Conservation (phyloP, 2,329 filamentous ascomycete genomes). For the Thermochaetoides dissita region DNA sequence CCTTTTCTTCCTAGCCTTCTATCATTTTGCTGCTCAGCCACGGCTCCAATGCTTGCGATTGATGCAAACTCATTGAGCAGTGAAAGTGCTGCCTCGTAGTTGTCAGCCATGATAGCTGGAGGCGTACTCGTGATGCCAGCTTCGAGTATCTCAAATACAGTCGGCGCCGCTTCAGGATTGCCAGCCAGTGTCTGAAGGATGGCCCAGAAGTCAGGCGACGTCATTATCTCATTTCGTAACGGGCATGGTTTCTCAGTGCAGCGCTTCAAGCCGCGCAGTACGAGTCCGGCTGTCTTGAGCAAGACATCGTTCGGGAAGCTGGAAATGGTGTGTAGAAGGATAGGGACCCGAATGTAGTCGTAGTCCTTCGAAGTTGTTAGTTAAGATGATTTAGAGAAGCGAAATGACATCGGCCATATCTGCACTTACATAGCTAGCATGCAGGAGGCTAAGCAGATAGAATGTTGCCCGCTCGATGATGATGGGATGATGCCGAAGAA, state of each 20-base stretch:
- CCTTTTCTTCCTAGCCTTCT: constrained; percentile 21
- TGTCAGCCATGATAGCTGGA: constrained; percentile 80
- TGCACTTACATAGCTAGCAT: constrained; percentile 64
- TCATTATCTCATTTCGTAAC: constrained; percentile 82
- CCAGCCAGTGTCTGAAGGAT: constrained; percentile 64
- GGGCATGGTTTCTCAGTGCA: constrained; percentile 68
- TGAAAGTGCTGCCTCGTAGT: constrained; percentile 77
- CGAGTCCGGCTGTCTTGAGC: constrained; percentile 58
- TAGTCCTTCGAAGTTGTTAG: constrained; percentile 48
- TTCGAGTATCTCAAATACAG: constrained; percentile 80
- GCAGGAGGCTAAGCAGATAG: constrained; percentile 71
- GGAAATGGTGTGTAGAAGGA: constrained; percentile 82
- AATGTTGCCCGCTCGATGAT: constrained; percentile 71
- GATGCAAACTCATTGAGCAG: constrained; percentile 84
- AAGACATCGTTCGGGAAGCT: constrained; percentile 68
- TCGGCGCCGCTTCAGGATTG: constrained; percentile 54
- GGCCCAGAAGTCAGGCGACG: constrained; percentile 93
- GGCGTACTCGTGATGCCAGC: constrained; percentile 59
- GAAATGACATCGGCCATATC: neutral
- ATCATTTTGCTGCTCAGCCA: constrained; percentile 56
- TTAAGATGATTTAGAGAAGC: neutral
- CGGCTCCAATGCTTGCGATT: constrained; percentile 58
- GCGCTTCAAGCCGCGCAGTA: constrained; percentile 63
- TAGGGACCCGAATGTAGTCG: constrained; percentile 81
- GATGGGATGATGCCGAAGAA: constrained; percentile 66